Percentiles rank a stretch among this genome's conserved stretches.
These are phyloP conservation scores for Fusarium anthophilum DNA, from an alignment of 2,329 filamentous ascomycete species.

Conservation along the genomic window DNA sequence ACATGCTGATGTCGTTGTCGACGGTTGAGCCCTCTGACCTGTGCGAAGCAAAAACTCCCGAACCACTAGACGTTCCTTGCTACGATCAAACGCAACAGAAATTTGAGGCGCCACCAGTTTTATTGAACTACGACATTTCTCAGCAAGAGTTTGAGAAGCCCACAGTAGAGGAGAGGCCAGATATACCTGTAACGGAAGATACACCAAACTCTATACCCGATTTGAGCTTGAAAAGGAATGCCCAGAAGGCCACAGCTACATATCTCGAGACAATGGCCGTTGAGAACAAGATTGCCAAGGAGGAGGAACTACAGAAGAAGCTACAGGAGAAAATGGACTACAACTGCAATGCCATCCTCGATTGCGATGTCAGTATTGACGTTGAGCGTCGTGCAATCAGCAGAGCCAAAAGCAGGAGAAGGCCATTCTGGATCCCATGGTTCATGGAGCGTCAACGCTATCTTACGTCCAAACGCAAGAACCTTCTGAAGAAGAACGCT, in stretches of 20 bases:
- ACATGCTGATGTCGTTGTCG: background rate
- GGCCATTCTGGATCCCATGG: background rate
- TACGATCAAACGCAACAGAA: background rate
- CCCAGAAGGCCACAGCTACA: background rate
- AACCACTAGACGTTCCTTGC: background rate
- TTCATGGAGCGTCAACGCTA: background rate
- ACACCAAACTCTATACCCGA: background rate
- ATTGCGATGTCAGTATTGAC: background rate
- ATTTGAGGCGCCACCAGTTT: too few species aligned
- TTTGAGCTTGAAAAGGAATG: background rate
- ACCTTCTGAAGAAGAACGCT: background rate
- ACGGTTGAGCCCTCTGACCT: background rate
- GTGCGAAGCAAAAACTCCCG: background rate
- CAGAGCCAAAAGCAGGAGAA: background rate
- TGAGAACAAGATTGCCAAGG: background rate
- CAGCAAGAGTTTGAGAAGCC: background rate
- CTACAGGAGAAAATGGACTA: background rate
- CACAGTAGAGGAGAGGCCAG: background rate
- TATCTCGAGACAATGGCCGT: background rate
- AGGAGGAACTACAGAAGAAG: background rate
- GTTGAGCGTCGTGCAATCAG: background rate
- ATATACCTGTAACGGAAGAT: background rate
- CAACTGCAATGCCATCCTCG: background rate
- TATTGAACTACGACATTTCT: background rate
- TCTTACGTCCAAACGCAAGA: background rate